phyloP scores from a whole-genome alignment of 257 asterid genomes.

The Nyctanthes arbortristis region DNA sequence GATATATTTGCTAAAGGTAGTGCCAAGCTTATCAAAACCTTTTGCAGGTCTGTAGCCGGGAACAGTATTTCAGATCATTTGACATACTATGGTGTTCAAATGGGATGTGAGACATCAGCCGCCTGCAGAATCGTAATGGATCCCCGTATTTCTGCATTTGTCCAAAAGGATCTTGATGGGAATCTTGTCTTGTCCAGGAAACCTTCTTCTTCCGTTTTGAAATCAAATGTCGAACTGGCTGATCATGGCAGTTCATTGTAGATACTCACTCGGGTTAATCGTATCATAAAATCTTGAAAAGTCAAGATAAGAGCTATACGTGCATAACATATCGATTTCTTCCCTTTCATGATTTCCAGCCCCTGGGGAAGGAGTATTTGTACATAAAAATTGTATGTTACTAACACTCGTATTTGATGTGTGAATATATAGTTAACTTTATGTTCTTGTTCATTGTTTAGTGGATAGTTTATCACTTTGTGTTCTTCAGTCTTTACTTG shows the following conservation, averaged over 20 bases:
- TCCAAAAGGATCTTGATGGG: slow-evolving; percentile 54
- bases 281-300: slow-evolving; percentile 7
- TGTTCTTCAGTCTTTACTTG: background rate
- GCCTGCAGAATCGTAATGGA: slow-evolving; percentile 74
- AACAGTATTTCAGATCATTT: slow-evolving; percentile 86
- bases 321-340: slow-evolving; percentile 5
- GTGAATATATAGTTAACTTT: slow-evolving; percentile 22
- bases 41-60: slow-evolving; percentile 84
- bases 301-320: slow-evolving; percentile 2
- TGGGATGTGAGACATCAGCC: slow-evolving; percentile 63
- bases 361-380: slow-evolving; percentile 19
- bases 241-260: slow-evolving; percentile 23
- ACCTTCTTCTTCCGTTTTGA: slow-evolving; percentile 41
- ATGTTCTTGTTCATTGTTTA: background rate
- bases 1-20: slow-evolving; percentile 5
- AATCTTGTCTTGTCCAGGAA: slow-evolving; percentile 52
- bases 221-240: slow-evolving; percentile 31
- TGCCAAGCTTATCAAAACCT: background rate
- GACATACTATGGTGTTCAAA: slow-evolving; percentile 61
- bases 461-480: background rate
- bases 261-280: slow-evolving; percentile 14
- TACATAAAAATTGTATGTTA: slow-evolving; percentile 19
- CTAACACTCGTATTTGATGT: slow-evolving; percentile 16
- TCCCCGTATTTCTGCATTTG: slow-evolving; percentile 44
- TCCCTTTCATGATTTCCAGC: slow-evolving; percentile 15